Evolutionary conservation across 1,139 yeast genomes (phyloP).

Genomic region (Pichia norvegensis): DNA sequence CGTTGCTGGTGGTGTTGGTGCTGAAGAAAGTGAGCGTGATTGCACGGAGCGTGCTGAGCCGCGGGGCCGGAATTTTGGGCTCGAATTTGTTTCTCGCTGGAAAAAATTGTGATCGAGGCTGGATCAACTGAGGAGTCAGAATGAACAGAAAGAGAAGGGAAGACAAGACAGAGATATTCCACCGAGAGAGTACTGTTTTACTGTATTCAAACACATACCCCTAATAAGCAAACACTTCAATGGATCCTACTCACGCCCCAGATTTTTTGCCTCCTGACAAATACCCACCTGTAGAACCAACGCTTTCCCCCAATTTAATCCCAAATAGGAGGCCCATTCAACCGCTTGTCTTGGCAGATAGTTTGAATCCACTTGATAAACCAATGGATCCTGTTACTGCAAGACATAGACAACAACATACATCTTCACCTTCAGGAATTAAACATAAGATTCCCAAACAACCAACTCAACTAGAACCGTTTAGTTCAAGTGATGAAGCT

Average conservation of each 20-base stretch:
- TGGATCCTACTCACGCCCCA: conserved; percentile 82
- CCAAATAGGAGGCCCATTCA: conserved; percentile 71
- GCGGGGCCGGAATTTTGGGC: not conserved
- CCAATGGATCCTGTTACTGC: conserved; percentile 48
- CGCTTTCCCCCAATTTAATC: conserved; percentile 64
- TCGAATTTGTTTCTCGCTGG: not conserved
- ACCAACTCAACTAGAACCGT: conserved; percentile 38
- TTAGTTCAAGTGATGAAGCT: conserved; percentile 33
- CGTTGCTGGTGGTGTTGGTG: not conserved
- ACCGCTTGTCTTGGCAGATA: conserved; percentile 70
- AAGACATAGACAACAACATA: not conserved
- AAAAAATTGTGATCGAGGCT: not conserved
- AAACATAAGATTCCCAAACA: conserved; percentile 36
- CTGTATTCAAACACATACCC: too few species aligned
- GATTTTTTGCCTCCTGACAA: conserved; percentile 67
- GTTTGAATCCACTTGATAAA: conserved; percentile 62
- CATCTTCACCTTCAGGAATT: conserved; percentile 2
- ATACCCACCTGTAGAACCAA: conserved; percentile 52
- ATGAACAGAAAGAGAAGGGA: too few species aligned
- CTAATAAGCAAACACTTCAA: conserved; percentile 27
- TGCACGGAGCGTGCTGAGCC: not conserved
- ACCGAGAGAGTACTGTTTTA: too few species aligned
- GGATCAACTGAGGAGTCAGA: too few species aligned
- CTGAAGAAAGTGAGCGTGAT: not conserved
- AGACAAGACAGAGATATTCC: too few species aligned